Conservation (phyloP, 2,329 filamentous ascomycete genomes). For the Penicillium nordicum region DNA sequence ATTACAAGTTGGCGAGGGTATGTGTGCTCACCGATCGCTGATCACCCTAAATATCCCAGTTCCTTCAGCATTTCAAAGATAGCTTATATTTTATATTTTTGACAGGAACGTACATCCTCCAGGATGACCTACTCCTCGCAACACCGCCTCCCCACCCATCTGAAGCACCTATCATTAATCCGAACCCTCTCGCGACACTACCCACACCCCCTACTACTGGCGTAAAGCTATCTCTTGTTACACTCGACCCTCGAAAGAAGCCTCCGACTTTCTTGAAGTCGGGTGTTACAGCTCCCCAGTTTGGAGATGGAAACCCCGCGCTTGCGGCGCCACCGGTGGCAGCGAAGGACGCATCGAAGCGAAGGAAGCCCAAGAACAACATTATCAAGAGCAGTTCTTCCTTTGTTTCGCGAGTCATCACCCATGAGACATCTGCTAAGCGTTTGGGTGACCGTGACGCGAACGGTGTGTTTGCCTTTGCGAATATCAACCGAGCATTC, state of each 20-base stretch:
- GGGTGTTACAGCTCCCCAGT: conserved; percentile 58
- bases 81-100: conserved; percentile 22
- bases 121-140: conserved; percentile 87
- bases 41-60: background rate
- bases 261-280: conserved; percentile 39
- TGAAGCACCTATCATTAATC: conserved; percentile 79
- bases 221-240: conserved; percentile 76
- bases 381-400: conserved; percentile 98
- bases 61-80: background rate
- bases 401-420: conserved; percentile 94
- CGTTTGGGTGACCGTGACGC: conserved; percentile 72
- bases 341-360: conserved; percentile 67
- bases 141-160: conserved; percentile 94
- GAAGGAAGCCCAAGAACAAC: conserved; percentile 94
- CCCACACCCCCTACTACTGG: conserved; percentile 80
- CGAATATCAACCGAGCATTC: conserved; percentile 91
- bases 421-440: conserved; percentile 76
- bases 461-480: conserved; percentile 85
- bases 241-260: conserved; percentile 60
- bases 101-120: conserved; percentile 82
- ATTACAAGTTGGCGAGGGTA: conserved; percentile 90
- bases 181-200: conserved; percentile 84
- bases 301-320: conserved; percentile 80
- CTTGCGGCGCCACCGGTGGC: conserved; percentile 54
- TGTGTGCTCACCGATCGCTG: conserved; percentile 10